Conservation (phyloP, 106 monocot species). For the Narthecium ossifragum region DNA sequence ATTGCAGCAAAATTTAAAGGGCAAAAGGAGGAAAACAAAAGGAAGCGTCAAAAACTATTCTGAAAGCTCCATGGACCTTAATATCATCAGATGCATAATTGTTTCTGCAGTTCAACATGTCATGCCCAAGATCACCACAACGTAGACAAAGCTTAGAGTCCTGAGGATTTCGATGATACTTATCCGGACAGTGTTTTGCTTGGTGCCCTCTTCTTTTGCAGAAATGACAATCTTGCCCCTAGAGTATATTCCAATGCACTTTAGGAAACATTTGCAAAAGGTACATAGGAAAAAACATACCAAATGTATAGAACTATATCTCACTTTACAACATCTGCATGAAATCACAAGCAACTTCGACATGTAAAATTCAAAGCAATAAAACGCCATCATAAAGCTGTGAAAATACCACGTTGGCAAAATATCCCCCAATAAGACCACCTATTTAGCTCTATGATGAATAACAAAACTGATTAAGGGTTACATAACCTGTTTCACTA, state of each 20-base stretch:
- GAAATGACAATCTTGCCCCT: constrained; percentile 67
- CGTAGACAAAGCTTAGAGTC: constrained; percentile 52
- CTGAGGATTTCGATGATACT: constrained; percentile 31
- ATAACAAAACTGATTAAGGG: too few relatives aligned
- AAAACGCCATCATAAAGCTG: neutral
- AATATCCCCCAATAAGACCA: too few relatives aligned
- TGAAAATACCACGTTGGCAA: neutral
- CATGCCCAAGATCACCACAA: constrained; percentile 82
- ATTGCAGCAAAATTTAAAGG: neutral
- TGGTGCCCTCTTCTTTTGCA: constrained; percentile 85
- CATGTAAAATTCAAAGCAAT: neutral
- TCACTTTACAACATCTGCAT: too few relatives aligned
- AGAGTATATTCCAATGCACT: too few relatives aligned
- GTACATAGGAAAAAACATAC: neutral
- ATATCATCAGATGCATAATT: constrained; percentile 47
- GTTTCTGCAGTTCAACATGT: constrained; percentile 66
- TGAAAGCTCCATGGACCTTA: constrained; percentile 25
- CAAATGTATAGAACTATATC: neutral
- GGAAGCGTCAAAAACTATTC: neutral
- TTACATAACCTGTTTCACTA: too few relatives aligned
- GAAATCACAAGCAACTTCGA: too few relatives aligned
- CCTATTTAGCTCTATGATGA: too few relatives aligned
- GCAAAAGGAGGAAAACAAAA: too few relatives aligned
- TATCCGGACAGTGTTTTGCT: constrained; percentile 82
- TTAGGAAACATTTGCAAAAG: neutral